A percentile compares a stretch with the other conserved stretches of the same genome.
Evolutionary conservation across 2,329 filamentous ascomycete genomes (phyloP).

Genomic region (Tolypocladium nubicola): DNA sequence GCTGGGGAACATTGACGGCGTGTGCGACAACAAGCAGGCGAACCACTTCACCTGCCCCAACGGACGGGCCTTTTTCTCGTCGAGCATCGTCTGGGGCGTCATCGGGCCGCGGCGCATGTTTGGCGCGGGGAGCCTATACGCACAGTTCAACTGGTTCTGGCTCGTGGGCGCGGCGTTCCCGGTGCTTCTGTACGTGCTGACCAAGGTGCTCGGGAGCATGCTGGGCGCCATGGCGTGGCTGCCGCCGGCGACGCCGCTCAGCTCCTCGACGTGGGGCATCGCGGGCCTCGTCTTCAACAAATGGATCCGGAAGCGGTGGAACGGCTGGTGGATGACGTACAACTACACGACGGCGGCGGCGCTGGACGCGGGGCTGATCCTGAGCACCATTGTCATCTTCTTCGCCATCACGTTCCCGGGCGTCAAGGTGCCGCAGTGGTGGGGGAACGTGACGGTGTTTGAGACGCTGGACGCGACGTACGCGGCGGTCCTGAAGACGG

Average conservation of each 20-base stretch:
- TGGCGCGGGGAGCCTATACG: constrained; percentile 14
- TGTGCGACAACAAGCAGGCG: no score
- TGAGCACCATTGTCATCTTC: constrained; percentile 21
- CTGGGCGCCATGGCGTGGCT: constrained; percentile 37
- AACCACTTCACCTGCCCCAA: no score
- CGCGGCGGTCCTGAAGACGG: constrained; percentile 11
- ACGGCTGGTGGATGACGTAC: constrained; percentile 47
- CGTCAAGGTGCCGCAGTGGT: constrained; percentile 26
- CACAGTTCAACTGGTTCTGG: constrained; percentile 30
- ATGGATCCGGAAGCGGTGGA: constrained; percentile 38
- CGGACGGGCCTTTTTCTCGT: constrained; percentile 27
- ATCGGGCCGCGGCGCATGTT: constrained; percentile 23
- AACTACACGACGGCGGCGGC: constrained; percentile 30
- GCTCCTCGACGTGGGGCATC: constrained; percentile 44
- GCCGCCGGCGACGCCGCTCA: constrained; percentile 49
- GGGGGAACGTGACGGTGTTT: constrained; percentile 39
- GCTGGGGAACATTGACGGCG: no score
- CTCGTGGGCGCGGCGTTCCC: no score
- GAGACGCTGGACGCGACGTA: constrained; percentile 20
- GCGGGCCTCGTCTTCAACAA: constrained; percentile 48
- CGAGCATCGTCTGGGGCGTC: constrained; percentile 45
- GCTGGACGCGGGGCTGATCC: constrained; percentile 26
- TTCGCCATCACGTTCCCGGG: constrained; percentile 18
- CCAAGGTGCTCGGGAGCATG: no score
- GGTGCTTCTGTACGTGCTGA: no score